Evolutionary conservation across 2,329 filamentous ascomycete genomes (phyloP).

Genomic region (Talaromyces amestolkiae): DNA sequence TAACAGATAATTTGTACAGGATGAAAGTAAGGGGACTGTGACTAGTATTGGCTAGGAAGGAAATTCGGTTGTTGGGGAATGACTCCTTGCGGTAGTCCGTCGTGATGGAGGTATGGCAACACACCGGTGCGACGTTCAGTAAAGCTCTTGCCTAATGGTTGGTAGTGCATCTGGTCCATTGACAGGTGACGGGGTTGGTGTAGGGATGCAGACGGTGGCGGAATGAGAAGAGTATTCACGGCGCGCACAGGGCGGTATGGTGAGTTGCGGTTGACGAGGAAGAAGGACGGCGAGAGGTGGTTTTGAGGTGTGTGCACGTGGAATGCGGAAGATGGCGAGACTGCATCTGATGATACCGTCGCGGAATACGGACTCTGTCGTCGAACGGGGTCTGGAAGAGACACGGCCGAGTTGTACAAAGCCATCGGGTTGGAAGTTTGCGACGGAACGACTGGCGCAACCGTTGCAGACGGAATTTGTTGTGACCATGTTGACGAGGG

Average conservation of each 20-base stretch:
- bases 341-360: conserved; percentile 52
- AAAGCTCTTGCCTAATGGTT: conserved; percentile 68
- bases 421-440: conserved; percentile 21
- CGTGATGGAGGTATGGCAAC: conserved; percentile 56
- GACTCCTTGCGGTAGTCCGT: conserved; percentile 39
- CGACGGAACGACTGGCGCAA: conserved; percentile 29
- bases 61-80: conserved; percentile 31
- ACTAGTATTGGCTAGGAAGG: conserved; percentile 30
- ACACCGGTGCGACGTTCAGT: conserved; percentile 66
- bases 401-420: conserved; percentile 31
- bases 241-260: conserved; percentile 89
- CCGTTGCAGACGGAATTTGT: conserved; percentile 35
- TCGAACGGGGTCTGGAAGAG: conserved; percentile 38
- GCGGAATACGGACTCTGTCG: conserved; percentile 50
- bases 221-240: conserved; percentile 87
- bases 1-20: conserved; percentile 13
- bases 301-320: conserved; percentile 47
- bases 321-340: conserved; percentile 67
- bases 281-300: conserved; percentile 25
- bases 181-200: conserved; percentile 66
- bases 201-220: conserved; percentile 75
- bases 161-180: conserved; percentile 77
- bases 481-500: conserved; percentile 53
- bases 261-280: conserved; percentile 72
- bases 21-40: not conserved